A percentile compares a stretch with the other conserved stretches of the same genome.
Evolutionary conservation across 1,284 basidiomycete genomes (phyloP).

Genomic region (Laetiporus sulphureus): DNA sequence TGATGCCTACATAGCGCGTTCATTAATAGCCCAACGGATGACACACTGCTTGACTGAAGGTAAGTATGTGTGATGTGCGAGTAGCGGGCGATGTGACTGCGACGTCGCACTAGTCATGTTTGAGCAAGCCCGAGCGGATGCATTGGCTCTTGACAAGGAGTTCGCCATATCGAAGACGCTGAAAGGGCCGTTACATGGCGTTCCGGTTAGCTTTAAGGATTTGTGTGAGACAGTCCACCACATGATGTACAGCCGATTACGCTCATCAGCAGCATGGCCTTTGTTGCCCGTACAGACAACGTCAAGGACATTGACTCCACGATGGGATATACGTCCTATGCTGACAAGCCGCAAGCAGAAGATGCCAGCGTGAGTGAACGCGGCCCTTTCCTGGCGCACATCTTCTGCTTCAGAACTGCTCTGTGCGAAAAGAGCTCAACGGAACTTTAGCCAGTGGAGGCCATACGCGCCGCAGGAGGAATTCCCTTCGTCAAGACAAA

Average conservation of each 20-base stretch:
- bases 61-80: not conserved
- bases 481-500: conserved; percentile 73
- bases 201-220: conserved; percentile 78
- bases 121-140: not conserved
- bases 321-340: conserved; percentile 69
- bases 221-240: conserved; percentile 49
- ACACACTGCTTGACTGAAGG: not conserved
- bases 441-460: conserved; percentile 39
- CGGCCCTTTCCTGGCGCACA: too few species aligned
- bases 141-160: conserved; percentile 31
- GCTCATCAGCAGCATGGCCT: not conserved
- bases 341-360: conserved; percentile 46
- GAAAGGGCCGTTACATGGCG: conserved; percentile 72
- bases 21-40: not conserved
- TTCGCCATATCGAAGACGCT: conserved; percentile 54
- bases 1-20: not conserved
- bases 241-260: too few species aligned
- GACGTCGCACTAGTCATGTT: not conserved
- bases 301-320: conserved; percentile 62
- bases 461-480: conserved; percentile 43
- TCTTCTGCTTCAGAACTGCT: too few species aligned
- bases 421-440: too few species aligned
- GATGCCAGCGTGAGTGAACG: conserved; percentile 49
- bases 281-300: conserved; percentile 29
- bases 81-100: not conserved